Conservation (phyloP, 139 green algal species). For the Deuterostichococcus epilithicus region DNA sequence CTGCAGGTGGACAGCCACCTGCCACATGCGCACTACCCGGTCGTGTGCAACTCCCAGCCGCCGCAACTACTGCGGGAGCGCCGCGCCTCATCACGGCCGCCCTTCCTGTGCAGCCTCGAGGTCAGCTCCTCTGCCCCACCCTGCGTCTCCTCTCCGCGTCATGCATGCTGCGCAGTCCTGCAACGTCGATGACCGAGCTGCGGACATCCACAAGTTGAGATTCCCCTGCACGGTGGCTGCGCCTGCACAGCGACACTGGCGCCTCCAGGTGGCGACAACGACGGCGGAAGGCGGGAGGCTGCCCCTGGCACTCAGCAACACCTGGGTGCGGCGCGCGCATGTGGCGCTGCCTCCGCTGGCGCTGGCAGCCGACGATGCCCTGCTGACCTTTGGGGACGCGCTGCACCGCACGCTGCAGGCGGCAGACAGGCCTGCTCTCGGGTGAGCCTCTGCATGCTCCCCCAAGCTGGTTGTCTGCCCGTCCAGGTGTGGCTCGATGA, state of each 20-base stretch:
- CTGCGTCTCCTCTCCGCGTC: too few species aligned
- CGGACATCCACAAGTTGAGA: too few species aligned
- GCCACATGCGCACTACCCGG: constrained; percentile 22
- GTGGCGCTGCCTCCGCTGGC: constrained; percentile 22
- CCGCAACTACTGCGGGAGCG: neutral
- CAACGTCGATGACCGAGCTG: too few species aligned
- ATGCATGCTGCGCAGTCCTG: too few species aligned
- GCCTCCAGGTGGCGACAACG: neutral
- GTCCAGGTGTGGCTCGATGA: too few species aligned
- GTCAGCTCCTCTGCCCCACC: neutral
- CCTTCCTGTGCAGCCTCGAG: neutral
- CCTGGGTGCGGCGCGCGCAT: constrained; percentile 24
- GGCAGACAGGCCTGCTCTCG: neutral
- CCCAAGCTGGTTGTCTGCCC: too few species aligned
- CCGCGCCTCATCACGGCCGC: neutral
- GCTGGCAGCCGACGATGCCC: constrained; percentile 23
- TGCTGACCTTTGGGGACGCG: constrained; percentile 30
- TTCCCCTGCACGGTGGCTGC: too few species aligned
- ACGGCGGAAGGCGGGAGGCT: too few species aligned
- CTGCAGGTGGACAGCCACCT: constrained; percentile 33
- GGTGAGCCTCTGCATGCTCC: too few species aligned
- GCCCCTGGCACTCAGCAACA: constrained; percentile 25
- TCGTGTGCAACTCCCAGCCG: constrained; percentile 16
- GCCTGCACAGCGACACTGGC: too few species aligned
- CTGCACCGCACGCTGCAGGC: neutral